Percentiles rank a stretch among this genome's conserved stretches.
Conservation (phyloP, 345 rosid species). For the Eucalyptus grandis region DNA sequence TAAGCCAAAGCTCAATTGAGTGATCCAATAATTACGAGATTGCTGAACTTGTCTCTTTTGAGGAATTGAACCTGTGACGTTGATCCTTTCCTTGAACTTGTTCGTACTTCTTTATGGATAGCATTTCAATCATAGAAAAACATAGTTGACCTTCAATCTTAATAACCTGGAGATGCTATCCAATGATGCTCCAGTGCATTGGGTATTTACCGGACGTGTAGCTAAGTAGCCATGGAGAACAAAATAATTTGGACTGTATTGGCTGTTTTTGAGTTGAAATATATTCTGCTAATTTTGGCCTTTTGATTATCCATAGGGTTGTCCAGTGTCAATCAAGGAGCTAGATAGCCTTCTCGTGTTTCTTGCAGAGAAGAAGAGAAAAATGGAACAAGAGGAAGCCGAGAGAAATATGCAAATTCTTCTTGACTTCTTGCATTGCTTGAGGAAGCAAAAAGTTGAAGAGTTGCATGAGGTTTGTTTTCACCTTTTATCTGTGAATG, state of each 20-base stretch:
- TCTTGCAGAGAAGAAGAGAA: slow-evolving; percentile 82
- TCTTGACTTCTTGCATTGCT: slow-evolving; percentile 72
- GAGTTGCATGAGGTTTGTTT: slow-evolving; percentile 74
- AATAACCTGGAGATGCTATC: background rate
- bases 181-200: background rate
- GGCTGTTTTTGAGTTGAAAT: background rate
- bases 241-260: background rate
- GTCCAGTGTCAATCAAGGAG: slow-evolving; percentile 85
- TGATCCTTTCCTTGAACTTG: background rate
- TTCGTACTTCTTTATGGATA: background rate
- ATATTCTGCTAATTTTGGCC: background rate
- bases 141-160: background rate
- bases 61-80: background rate
- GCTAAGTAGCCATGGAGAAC: background rate
- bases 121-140: background rate
- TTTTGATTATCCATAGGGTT: slow-evolving; percentile 52
- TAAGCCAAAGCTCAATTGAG: background rate
- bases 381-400: slow-evolving; percentile 97
- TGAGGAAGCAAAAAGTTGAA: slow-evolving; percentile 83
- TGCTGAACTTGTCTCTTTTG: background rate
- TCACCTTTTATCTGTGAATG: background rate
- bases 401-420: slow-evolving; percentile 98
- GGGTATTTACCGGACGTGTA: background rate
- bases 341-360: slow-evolving; percentile 61
- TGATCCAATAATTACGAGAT: background rate